phyloP scores from a whole-genome alignment of 2,329 filamentous ascomycete species.

The Pseudogymnoascus sp. region DNA sequence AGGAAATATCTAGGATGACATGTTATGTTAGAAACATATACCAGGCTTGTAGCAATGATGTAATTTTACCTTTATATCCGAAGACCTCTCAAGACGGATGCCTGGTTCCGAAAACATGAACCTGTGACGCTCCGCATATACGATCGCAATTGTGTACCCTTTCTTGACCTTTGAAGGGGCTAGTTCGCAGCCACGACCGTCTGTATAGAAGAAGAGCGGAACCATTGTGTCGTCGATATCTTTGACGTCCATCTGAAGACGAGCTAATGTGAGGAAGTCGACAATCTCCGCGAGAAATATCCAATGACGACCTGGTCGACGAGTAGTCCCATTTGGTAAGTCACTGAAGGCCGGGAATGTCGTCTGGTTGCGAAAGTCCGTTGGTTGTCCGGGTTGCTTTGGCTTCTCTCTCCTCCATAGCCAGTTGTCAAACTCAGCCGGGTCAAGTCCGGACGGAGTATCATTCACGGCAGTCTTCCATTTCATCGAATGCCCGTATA shows the following conservation, averaged over 20 bases:
- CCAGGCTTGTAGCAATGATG: neutral
- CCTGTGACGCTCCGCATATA: conserved; percentile 15
- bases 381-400: conserved; percentile 10
- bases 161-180: conserved; percentile 12
- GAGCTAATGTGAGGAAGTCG: conserved; percentile 13
- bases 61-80: conserved; percentile 17
- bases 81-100: conserved; percentile 15
- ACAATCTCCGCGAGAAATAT: conserved; percentile 19
- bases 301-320: conserved; percentile 16
- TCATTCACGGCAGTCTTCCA: conserved; percentile 17
- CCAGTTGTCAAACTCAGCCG: conserved; percentile 18
- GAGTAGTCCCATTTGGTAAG: conserved; percentile 13
- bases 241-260: conserved; percentile 21
- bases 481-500: conserved; percentile 11
- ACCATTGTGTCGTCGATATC: conserved; percentile 22
- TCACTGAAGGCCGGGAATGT: conserved; percentile 19
- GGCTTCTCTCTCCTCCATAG: conserved; percentile 18
- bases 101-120: conserved; percentile 12
- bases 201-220: conserved; percentile 25
- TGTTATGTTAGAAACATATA: conserved; percentile 9
- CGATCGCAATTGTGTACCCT: conserved; percentile 17
- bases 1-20: conserved; percentile 15
- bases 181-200: conserved; percentile 22
- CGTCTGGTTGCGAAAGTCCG: conserved; percentile 13
- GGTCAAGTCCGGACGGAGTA: conserved; percentile 10